Base-by-base conservation (phyloP, 2,329 filamentous ascomycete genomes). In the Albifimbria verrucaria region DNA sequence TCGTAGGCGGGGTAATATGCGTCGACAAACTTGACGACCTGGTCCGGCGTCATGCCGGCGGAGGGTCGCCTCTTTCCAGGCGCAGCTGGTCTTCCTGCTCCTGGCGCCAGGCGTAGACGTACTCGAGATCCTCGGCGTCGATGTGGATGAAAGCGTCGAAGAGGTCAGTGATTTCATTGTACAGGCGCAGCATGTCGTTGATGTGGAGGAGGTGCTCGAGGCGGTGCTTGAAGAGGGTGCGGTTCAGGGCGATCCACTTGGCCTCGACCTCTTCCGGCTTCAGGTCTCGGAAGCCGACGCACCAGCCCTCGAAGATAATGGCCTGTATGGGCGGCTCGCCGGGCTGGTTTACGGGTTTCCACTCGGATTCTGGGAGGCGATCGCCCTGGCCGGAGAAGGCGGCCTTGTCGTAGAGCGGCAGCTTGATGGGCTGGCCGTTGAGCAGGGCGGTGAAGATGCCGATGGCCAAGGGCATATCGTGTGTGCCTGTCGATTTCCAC, bases 251-350 rank as follows among this genome's bases (percentile, higher is more conserved):
- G 68, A 78, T 80, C 65, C 76, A 74, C 60, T 77, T 77, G 3
- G 84, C 67, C 24, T 78, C 76, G 4, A 82, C 67, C 5, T 79
- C 76, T n/a, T 72, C 66, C 1, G 78, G 69, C 25, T 73, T 62
- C 12, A 92, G 69, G 1, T 87, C 70, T 6, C 86, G 83, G 72
- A 96, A 96, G 3, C 91, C 92, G 12, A 96, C 85, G 68, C 88
- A 94, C 92, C 92, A 96, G 18, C 92, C 92, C 69, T 97, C 92
- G 57, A 96, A 86, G 49, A 96, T 82, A 21, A 96, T 79, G 7
- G 93, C 83, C 22, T 81, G 70, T 22, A 81, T 71, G n/a, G 69
- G 74, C 2, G 65, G 68, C 50, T 81, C 75, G 9, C 78, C 78
- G 0, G 69, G 71, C 45, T 67, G 71, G 59, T 84, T 83, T 54